phyloP scores from a whole-genome alignment of 768 basidiomycete species.

The Amanita inopinata region DNA sequence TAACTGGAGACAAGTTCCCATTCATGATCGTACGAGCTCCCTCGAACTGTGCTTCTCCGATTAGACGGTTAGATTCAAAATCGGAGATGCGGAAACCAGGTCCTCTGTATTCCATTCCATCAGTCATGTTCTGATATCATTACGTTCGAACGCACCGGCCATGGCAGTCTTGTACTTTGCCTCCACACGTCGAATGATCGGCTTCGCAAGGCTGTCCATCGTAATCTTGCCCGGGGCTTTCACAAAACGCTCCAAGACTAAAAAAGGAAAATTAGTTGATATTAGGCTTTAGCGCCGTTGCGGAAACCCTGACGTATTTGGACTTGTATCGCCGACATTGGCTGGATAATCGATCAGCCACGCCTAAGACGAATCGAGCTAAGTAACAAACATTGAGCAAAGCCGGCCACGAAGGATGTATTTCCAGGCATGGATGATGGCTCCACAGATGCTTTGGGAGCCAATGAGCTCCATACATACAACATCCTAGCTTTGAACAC shows the following conservation, averaged over 20 bases:
- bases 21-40: constrained; percentile 61
- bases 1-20: constrained; percentile 33
- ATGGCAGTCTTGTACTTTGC: constrained; percentile 55
- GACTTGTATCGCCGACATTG: constrained; percentile 75
- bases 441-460: constrained; percentile 44
- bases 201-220: constrained; percentile 64
- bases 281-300: constrained; percentile 7
- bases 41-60: constrained; percentile 59
- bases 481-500: constrained; percentile 13
- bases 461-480: constrained; percentile 2
- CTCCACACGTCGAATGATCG: constrained; percentile 68
- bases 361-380: constrained; percentile 5
- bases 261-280: constrained; percentile 7
- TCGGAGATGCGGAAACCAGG: constrained; percentile 70
- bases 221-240: constrained; percentile 60
- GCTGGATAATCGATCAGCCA: constrained; percentile 27
- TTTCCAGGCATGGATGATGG: constrained; percentile 61
- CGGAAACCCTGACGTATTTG: constrained; percentile 52
- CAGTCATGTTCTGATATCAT: not conserved
- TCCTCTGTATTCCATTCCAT: constrained; percentile 33
- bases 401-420: constrained; percentile 63
- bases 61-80: constrained; percentile 67
- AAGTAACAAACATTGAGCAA: constrained; percentile 50
- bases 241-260: constrained; percentile 66
- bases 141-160: constrained; percentile 37